Conservation (phyloP, 106 monocot species). For the Acorus gramineus region DNA sequence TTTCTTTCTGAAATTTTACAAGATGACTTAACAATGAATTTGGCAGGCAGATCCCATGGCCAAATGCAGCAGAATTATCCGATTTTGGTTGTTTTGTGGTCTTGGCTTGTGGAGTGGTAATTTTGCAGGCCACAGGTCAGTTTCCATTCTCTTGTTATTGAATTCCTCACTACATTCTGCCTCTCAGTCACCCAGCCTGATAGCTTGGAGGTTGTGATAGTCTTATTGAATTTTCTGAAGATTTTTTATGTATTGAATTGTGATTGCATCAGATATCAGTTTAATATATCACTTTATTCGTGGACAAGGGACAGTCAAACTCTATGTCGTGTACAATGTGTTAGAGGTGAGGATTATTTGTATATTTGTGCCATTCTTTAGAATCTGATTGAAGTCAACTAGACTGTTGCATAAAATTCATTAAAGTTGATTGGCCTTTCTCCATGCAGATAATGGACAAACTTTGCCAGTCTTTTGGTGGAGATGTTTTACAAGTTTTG, state of each 20-base stretch:
- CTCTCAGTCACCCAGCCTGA: not conserved
- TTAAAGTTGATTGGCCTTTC: not conserved
- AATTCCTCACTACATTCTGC: not conserved
- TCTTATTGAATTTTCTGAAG: no score
- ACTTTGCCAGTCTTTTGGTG: conserved; percentile 92
- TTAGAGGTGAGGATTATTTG: conserved; percentile 60
- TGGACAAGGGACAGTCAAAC: conserved; percentile 86
- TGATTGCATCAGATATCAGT: conserved; percentile 69
- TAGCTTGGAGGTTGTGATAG: no score
- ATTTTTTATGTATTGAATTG: no score
- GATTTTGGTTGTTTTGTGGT: conserved; percentile 90
- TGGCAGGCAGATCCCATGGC: conserved; percentile 77
- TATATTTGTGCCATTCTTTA: not conserved
- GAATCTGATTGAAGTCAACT: not conserved
- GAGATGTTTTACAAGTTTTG: conserved; percentile 95
- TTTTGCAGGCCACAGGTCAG: conserved; percentile 67
- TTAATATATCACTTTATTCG: conserved; percentile 96
- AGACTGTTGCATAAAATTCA: not conserved
- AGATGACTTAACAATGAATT: not conserved
- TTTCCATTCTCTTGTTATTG: not conserved
- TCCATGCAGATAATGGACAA: conserved; percentile 79
- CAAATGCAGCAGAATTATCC: conserved; percentile 74
- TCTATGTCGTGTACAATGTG: conserved; percentile 97
- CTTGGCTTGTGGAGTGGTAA: conserved; percentile 51
- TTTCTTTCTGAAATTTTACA: no score